Evolutionary conservation across 2,329 filamentous ascomycete species (phyloP).

Genomic region (Colletotrichum paranaense): DNA sequence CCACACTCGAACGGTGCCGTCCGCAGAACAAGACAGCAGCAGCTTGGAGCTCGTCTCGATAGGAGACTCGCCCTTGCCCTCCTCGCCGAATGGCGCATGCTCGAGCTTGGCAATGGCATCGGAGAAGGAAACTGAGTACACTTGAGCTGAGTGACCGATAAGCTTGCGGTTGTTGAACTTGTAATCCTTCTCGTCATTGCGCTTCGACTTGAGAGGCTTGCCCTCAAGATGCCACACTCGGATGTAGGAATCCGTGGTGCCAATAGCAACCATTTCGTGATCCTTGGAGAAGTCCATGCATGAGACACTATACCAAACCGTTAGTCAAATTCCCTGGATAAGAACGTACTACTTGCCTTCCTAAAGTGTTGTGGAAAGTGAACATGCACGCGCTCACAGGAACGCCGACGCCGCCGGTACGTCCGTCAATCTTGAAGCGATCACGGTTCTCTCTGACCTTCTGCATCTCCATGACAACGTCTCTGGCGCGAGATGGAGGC

Average conservation of each 20-base stretch:
- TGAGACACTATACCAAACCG: slow-evolving; percentile 71
- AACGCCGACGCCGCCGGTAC: slow-evolving; percentile 85
- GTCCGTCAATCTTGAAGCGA: slow-evolving; percentile 86
- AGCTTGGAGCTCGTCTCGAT: slow-evolving; percentile 74
- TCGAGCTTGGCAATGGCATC: slow-evolving; percentile 69
- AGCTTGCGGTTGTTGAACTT: slow-evolving; percentile 76
- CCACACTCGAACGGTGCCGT: slow-evolving; percentile 92
- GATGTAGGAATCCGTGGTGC: slow-evolving; percentile 94
- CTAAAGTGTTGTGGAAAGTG: slow-evolving; percentile 96
- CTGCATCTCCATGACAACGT: slow-evolving; percentile 94
- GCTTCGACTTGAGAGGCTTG: slow-evolving; percentile 77
- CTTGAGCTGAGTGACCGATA: slow-evolving; percentile 89
- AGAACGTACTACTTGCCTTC: slow-evolving; percentile 70
- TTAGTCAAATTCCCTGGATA: neutral
- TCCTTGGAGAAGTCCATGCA: slow-evolving; percentile 97
- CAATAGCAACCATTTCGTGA: slow-evolving; percentile 85
- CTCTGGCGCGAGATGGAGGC: slow-evolving; percentile 87
- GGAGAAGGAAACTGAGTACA: slow-evolving; percentile 92
- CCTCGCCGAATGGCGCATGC: slow-evolving; percentile 62
- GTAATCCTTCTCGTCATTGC: slow-evolving; percentile 66
- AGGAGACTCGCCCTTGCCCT: slow-evolving; percentile 53
- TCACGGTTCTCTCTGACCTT: slow-evolving; percentile 94
- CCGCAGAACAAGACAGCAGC: slow-evolving; percentile 87
- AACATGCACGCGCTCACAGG: slow-evolving; percentile 95
- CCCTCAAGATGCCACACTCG: slow-evolving; percentile 94